Percentiles rank a stretch among this genome's conserved stretches.
These are phyloP conservation scores for Coccomyxa sp. DNA, from an alignment of 139 green algal species.

Conservation along the genomic window DNA sequence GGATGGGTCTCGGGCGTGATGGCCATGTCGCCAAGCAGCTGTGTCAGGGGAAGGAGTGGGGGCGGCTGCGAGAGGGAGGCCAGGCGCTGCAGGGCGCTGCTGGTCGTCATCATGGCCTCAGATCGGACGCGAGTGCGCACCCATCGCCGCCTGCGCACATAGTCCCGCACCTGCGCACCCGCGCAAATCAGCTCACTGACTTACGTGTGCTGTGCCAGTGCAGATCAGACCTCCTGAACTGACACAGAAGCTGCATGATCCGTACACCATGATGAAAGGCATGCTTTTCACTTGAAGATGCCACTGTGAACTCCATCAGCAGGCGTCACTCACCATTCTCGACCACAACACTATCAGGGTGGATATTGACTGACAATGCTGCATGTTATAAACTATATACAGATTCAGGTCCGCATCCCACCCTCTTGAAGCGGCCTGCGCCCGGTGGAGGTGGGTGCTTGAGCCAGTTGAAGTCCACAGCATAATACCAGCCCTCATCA, in stretches of 20 bases:
- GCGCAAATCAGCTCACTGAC: background rate
- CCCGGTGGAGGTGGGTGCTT: slow-evolving; percentile 32
- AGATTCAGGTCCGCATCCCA: too few species aligned
- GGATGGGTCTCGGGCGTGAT: too few species aligned
- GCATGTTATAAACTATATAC: too few species aligned
- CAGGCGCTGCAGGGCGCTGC: background rate
- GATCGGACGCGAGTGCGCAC: slow-evolving; percentile 36
- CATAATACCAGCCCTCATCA: slow-evolving; percentile 75
- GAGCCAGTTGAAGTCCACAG: slow-evolving; percentile 63
- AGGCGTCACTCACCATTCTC: too few species aligned
- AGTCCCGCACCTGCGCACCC: slow-evolving; percentile 38
- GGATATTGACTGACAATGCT: too few species aligned
- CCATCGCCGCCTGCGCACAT: slow-evolving; percentile 60
- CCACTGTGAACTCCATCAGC: too few species aligned
- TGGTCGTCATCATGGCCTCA: background rate
- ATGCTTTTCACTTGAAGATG: too few species aligned
- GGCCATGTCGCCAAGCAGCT: background rate
- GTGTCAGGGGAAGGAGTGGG: background rate
- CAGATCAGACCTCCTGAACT: too few species aligned
- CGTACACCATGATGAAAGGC: too few species aligned
- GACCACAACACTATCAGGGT: too few species aligned
- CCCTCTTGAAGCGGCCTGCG: slow-evolving; percentile 17
- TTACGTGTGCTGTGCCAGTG: background rate
- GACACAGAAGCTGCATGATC: too few species aligned
- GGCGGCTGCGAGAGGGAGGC: background rate